Conservation (phyloP, 345 rosid species). For the Syzygium aromaticum region DNA sequence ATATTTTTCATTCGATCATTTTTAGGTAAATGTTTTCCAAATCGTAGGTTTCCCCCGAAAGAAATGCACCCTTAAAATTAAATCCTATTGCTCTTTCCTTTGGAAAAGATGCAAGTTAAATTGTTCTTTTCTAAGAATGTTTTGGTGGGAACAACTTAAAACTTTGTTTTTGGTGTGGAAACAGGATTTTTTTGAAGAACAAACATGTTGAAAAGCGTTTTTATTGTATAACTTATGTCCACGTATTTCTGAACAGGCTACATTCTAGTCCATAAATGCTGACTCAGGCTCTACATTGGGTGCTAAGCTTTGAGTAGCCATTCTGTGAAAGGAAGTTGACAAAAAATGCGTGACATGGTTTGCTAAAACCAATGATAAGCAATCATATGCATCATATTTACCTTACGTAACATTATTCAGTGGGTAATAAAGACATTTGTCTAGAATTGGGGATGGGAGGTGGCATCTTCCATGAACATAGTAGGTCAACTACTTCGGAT, state of each 20-base stretch:
- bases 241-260: neutral
- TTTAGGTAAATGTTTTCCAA: neutral
- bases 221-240: neutral
- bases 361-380: neutral
- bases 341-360: neutral
- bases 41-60: neutral
- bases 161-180: neutral
- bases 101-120: neutral
- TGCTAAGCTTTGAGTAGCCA: neutral
- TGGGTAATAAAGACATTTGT: neutral
- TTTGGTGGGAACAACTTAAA: neutral
- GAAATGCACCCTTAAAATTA: neutral
- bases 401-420: neutral
- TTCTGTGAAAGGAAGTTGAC: neutral
- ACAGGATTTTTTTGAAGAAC: neutral
- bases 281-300: neutral
- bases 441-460: neutral
- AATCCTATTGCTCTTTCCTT: neutral
- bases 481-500: neutral
- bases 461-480: neutral
- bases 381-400: neutral
- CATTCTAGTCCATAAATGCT: neutral
- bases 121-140: neutral
- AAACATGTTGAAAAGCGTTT: neutral
- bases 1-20: neutral